Evolutionary conservation across 306 rosid species (phyloP), one percentile per base, ranked within the genome.

Genomic region (Alnus rubra): DNA sequence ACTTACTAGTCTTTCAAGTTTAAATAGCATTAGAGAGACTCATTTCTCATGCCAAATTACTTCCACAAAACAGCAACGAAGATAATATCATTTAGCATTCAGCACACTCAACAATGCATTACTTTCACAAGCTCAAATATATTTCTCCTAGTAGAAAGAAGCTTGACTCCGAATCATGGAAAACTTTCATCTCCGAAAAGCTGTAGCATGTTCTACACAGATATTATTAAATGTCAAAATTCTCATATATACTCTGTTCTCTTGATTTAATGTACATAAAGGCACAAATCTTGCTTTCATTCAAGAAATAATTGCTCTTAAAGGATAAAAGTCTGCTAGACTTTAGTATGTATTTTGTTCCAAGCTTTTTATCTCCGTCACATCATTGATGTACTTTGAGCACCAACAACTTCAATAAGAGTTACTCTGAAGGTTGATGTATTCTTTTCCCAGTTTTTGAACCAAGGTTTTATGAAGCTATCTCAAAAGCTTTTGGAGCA

Each of bases 401-500:
- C 23, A 28, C 28, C 73, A 53, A 49, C 12, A 71, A 23, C 19
- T 28, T 23, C 44, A 39, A 54, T 50, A 58, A 31, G 69, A 23
- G 55, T 39, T 28, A 58, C 50, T n/a, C 4, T 59, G 60, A 73
- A 76, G 69, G 72, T 76, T 19, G 76, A 39, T 54, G 64, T 71
- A 80, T 44, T 80, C 80, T 63, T 74, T 63, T 74, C 69, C 16
- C 55, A 79, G 45, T 69, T 59, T 58, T 48, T 74, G 73, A 48
- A 77, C 71, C 64, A 71, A 51, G 64, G 76, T 74, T 77, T 71
- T 82, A 83, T 50, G 14, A 65, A 33, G 48, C 76, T 62, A 82
- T 74, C 74, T 71, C 84, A 83, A 70, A 63, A 45, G 45, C 72
- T 23, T 56, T 70, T 69, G 58, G 78, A 74, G 80, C 74, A 83